Base-by-base conservation (phyloP, 1,284 basidiomycete genomes). In the Ceratobasidium sp. region DNA sequence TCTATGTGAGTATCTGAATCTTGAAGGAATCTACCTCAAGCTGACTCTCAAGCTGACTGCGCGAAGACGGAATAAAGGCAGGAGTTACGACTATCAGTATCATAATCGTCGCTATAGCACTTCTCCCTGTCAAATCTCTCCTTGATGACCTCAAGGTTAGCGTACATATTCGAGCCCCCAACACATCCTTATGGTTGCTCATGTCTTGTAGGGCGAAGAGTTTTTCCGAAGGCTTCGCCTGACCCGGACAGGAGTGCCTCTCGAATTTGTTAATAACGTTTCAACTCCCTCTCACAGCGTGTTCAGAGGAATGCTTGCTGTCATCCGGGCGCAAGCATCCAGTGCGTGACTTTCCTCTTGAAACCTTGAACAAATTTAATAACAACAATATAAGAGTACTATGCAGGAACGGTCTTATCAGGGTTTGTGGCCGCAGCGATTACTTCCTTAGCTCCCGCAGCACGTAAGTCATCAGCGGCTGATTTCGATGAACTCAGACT, bases 81-180 rank as follows among this genome's bases (percentile, higher is more conserved):
- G 69, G 69, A 1, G 69, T 73, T 3, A 73, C 69, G 2, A 73
- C 69, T 2, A 33, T 73, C 14, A 73, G 54, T 33, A 73, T 73
- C 51, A 48, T 73, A 6, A n/a, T 73, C 29, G 51, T 73, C 15
- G 47, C 47, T 14, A n/a, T 62, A n/a, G 69, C 69, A 5, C 48
- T 73, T 9, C 33, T 73, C 24, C 69, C 69, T 24, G 56, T 62
- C 33, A 73, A 73, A 48, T 47, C 54, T 17, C 56, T 72, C 15
- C 83, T 83, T 0, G 83, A 84, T 54, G 83, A 82, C 57, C 80
- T 85, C 31, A 82, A 82, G 60, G 79, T 79, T 56, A 22, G 78
- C 73, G 29, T 29, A 24, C 29, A 36, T 22, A 36, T 29, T 15
- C 31, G 1, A 29, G 11, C 36, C 11, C 36, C 11, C 36, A 17